A percentile compares a stretch with the other conserved stretches of the same genome.
Conservation (phyloP, 129 eudicot species). For the Lactuca saligna region DNA sequence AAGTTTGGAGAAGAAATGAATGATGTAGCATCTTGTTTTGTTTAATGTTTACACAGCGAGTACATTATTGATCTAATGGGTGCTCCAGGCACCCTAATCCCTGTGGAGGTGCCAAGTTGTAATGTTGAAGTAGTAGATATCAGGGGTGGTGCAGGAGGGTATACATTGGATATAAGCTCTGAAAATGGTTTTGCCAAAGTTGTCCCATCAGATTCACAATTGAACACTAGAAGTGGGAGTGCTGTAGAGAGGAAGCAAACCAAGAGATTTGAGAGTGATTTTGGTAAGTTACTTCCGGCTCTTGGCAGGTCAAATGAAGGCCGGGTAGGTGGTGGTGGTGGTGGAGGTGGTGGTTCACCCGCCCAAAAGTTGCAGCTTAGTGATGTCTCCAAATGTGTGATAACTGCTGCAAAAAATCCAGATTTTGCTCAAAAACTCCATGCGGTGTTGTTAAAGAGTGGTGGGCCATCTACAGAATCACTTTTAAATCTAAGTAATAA, state of each 20-base stretch:
- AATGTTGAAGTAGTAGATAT: constrained; percentile 34
- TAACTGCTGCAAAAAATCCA: constrained; percentile 58
- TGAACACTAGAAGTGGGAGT: constrained; percentile 21
- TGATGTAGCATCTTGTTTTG: constrained; percentile 29
- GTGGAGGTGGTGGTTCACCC: constrained; percentile 29
- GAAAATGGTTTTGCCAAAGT: constrained; percentile 21
- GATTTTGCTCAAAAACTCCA: constrained; percentile 56
- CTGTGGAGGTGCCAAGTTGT: constrained; percentile 72
- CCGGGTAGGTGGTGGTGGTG: constrained; percentile 26
- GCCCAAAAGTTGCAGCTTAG: constrained; percentile 47
- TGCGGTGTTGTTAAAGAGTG: constrained; percentile 49
- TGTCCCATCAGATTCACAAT: constrained; percentile 27
- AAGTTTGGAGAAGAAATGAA: no score
- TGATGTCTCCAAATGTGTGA: constrained; percentile 55
- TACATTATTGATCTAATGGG: constrained; percentile 90
- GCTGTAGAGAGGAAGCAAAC: constrained; percentile 27
- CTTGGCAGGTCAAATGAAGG: constrained; percentile 31
- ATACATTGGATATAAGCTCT: no score
- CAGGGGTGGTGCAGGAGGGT: background rate
- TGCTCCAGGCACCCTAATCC: constrained; percentile 89
- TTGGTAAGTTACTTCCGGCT: constrained; percentile 46
- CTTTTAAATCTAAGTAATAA: constrained; percentile 30
- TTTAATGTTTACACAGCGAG: constrained; percentile 57
- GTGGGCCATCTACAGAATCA: constrained; percentile 36
- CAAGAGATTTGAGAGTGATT: constrained; percentile 44